Percentiles rank a stretch among this genome's conserved stretches.
phyloP scores from a whole-genome alignment of 2,329 filamentous ascomycete genomes.

The Trichoderma hamatum region DNA sequence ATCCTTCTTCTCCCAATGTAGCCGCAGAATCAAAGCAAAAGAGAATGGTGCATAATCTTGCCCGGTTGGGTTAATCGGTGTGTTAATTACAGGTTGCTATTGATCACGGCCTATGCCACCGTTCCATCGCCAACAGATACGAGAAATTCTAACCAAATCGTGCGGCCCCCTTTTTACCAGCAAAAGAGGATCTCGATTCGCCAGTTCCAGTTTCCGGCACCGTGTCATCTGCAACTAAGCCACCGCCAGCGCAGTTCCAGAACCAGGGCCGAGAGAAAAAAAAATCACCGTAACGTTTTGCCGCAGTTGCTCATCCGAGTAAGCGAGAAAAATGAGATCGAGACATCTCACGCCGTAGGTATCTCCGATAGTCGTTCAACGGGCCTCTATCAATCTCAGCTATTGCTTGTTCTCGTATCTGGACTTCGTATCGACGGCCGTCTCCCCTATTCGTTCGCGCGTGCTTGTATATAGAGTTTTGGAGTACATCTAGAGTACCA shows the following conservation, averaged over 20 bases:
- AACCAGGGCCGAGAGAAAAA: not conserved
- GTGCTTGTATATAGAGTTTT: not conserved
- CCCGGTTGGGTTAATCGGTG: slow-evolving; percentile 12
- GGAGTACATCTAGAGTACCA: not conserved
- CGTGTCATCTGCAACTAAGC: slow-evolving; percentile 21
- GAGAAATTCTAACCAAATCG: slow-evolving; percentile 4
- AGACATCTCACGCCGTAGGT: not conserved
- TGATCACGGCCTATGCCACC: not conserved
- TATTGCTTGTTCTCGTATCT: not conserved
- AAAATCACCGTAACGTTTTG: not conserved
- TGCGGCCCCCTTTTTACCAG: slow-evolving; percentile 16
- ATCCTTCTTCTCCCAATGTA: not conserved
- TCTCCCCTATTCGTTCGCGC: not conserved
- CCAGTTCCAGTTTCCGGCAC: slow-evolving; percentile 11
- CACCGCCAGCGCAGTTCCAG: slow-evolving; percentile 4
- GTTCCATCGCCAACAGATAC: slow-evolving; percentile 11
- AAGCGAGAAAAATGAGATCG: not conserved
- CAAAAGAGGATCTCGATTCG: slow-evolving; percentile 19
- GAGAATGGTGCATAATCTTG: slow-evolving; percentile 9
- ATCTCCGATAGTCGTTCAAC: not conserved
- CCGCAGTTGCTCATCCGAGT: not conserved
- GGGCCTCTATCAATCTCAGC: not conserved
- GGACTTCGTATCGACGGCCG: not conserved
- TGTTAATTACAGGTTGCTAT: slow-evolving; percentile 6
- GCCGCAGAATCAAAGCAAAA: not conserved